Base-by-base conservation (phyloP, 2,329 filamentous ascomycete genomes). In the Pezicula radicicola region DNA sequence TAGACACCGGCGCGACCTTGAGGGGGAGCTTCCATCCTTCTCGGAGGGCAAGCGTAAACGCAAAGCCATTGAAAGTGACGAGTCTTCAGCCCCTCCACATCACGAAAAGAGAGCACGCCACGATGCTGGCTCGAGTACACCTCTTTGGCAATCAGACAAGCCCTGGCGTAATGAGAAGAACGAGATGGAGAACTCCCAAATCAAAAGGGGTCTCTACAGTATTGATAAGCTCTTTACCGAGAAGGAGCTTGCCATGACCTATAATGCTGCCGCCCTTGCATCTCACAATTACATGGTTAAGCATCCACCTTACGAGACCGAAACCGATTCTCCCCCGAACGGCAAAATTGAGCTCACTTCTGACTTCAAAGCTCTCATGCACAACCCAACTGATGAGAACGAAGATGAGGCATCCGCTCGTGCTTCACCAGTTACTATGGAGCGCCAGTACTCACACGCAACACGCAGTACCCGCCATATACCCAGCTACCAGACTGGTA, bases 161-260 rank as follows among this genome's bases (percentile, higher is more conserved):
- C 42, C 42, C 4, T 45, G 42, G 42, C 21, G 42, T 4, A 45
- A 45, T 45, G 42, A 45, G 70, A 82, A 48, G 73, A 76, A 58
- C 70, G 72, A 52, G 71, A 74, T 50, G 71, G 78, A 52, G 18
- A 50, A 58, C 51, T 79, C 80, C 63, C 77, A 83, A 60, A 77
- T 80, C 18, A 83, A 69, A 18, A 63, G 80, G 8, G 77, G 81
- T 0, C 70, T 83, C 2, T 86, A 85, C 65, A 86, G 80, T 64
- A 80, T 88, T 53, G 83, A 87, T 60, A 87, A 87, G 71, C 77
- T 88, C 36, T 88, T 88, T 47, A 87, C 84, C 0, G 84, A 88
- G 60, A 87, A 85, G 68, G 84, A 88, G 69, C 74, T 88, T 28
- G 76, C 79, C 4, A 77, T 87, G 72, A 81, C 81, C 27, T 86